Base-by-base conservation (phyloP, 441 rosid species). In the Populus tomentosa region DNA sequence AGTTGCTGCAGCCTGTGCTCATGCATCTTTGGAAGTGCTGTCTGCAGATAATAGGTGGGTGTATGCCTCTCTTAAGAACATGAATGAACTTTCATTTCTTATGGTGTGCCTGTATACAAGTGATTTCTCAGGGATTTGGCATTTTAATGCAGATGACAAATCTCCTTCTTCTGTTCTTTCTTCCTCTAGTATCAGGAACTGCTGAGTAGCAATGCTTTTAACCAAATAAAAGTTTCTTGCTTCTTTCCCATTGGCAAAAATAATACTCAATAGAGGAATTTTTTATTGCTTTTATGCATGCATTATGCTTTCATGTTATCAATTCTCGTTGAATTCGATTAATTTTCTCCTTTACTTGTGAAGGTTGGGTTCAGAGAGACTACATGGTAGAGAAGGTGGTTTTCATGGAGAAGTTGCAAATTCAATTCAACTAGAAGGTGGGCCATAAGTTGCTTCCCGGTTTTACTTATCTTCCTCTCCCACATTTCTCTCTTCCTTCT, bases 1-100 rank as follows among this genome's bases (percentile, higher is more conserved):
- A 82, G 95, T 95, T 83, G 97, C 99, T 75, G 98, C 99, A 35
- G 95, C 97, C 64, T 93, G 97, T 89, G 98, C 99, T 64, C 98
- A 92, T 85, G 94, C 97, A 78, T 89, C 99, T 74, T 88, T 95
- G 78, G 90, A 89, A 46, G 87, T 88, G 77, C 82, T 95, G 82
- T 90, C 91, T 10, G 92, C 86, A 76, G 95, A 90, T 79, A 80
- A 85, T 77, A 89, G 90, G 94, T 92, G 69, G 77, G 89, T 89
- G 42, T 66, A n/a, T 75, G 73, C 56, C 9, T 23, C 71, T 72
- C 38, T 33, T 10, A 33, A 8, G 20, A 23, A 10, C 73, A 64
- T 73, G 30, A 7, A 28, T 50, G n/a, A 59, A 7, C 70, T 33
- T 76, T 23, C 8, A 1, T 24, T 30, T 14, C 36, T 21, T 38